A percentile compares a stretch with the other conserved stretches of the same genome.
These are phyloP conservation scores for Botrytis paeoniae DNA, from an alignment of 2,329 filamentous ascomycete genomes.

Conservation along the genomic window DNA sequence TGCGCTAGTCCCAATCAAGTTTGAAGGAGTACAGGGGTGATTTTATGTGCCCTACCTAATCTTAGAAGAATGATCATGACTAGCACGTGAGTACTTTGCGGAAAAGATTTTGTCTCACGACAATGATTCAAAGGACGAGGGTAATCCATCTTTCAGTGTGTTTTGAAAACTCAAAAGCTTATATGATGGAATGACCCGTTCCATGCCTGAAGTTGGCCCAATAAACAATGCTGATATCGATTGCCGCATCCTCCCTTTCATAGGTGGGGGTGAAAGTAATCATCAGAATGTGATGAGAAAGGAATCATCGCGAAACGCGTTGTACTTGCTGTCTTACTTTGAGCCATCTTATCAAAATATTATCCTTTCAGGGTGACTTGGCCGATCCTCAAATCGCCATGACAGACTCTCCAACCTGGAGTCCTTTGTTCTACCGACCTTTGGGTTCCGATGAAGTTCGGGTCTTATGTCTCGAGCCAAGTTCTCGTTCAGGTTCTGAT, in stretches of 20 bases:
- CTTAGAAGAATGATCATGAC: not conserved
- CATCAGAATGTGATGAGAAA: not conserved
- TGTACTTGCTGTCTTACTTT: not conserved
- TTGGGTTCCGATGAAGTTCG: not conserved
- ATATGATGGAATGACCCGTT: not conserved
- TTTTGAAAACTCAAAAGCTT: not conserved
- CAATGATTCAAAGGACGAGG: not conserved
- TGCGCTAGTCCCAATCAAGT: not conserved
- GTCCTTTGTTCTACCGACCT: constrained; percentile 1
- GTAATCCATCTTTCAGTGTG: not conserved
- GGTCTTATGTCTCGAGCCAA: constrained; percentile 9
- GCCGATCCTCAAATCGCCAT: not conserved
- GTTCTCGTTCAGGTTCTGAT: not conserved
- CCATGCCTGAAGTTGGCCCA: not conserved
- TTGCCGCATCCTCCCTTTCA: not conserved
- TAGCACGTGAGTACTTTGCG: not conserved
- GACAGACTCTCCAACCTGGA: not conserved
- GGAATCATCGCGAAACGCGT: not conserved
- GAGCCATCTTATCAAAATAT: fast-evolving
- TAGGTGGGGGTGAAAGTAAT: not conserved
- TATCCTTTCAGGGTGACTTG: fast-evolving
- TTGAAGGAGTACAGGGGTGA: not conserved
- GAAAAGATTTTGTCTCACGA: not conserved
- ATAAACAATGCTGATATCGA: not conserved
- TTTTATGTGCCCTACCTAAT: not conserved